phyloP scores from a whole-genome alignment of 345 rosid genomes.

The Eucalyptus erythrocorys region DNA sequence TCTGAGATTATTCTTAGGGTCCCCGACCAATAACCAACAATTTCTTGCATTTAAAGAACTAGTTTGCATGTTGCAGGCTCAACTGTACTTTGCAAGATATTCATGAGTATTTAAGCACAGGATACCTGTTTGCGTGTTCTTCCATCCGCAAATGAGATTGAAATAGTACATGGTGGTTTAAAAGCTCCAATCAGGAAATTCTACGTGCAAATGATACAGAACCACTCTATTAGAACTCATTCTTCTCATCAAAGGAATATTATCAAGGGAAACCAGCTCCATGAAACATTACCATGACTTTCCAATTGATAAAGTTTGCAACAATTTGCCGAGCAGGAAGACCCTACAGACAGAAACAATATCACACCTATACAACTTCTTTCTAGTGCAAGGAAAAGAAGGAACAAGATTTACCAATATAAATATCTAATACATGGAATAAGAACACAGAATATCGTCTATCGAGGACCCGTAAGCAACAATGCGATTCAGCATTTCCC shows the following conservation, averaged over 20 bases:
- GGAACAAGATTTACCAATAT: neutral
- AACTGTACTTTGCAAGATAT: neutral
- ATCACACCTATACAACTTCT: neutral
- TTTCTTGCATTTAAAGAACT: neutral
- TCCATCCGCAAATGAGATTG: constrained; percentile 28
- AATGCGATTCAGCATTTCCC: neutral
- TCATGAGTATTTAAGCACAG: neutral
- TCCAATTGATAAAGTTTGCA: neutral
- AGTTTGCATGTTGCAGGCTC: neutral
- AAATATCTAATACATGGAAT: neutral
- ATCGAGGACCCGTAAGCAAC: neutral
- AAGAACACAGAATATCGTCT: neutral
- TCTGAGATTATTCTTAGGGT: neutral
- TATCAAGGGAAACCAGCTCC: neutral
- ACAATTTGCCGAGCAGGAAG: constrained; percentile 1
- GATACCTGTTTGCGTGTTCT: constrained; percentile 39
- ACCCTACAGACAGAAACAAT: neutral
- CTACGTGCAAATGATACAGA: constrained; percentile 1
- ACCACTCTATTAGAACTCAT: neutral
- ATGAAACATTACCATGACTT: constrained; percentile 11
- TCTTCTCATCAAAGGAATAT: neutral
- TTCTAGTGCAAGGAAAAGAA: neutral
- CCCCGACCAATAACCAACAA: neutral
- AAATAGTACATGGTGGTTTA: constrained; percentile 38
- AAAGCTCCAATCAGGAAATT: constrained; percentile 42